phyloP scores from a whole-genome alignment of 2,329 filamentous ascomycete genomes.

The Aureobasidium sp. region DNA sequence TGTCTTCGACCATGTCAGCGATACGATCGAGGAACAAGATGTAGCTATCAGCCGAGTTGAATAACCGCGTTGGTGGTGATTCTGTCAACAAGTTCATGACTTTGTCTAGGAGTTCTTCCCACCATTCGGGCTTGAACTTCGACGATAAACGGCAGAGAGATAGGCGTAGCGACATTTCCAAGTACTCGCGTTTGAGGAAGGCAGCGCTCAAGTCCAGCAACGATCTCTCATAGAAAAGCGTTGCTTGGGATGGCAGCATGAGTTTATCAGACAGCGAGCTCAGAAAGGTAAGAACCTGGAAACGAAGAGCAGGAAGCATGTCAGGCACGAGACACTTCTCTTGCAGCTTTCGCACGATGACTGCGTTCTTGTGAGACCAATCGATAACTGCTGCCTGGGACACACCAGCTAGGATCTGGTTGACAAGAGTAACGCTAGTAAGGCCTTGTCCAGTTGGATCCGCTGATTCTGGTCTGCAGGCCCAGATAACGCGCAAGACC shows the following conservation, averaged over 20 bases:
- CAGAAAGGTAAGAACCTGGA: conserved; percentile 13
- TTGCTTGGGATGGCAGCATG: conserved; percentile 4
- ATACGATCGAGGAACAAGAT: background rate
- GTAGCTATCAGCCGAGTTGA: background rate
- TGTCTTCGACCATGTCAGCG: background rate
- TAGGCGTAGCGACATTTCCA: conserved; percentile 11
- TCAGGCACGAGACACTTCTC: conserved; percentile 21
- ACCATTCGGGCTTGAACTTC: background rate
- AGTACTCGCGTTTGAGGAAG: background rate
- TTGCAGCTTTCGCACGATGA: conserved; percentile 25
- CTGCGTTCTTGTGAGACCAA: conserved; percentile 24
- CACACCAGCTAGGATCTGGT: conserved; percentile 22
- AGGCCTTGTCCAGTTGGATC: conserved; percentile 18
- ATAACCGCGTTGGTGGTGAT: background rate
- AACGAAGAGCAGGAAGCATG: conserved; percentile 5
- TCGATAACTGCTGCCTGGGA: conserved; percentile 20
- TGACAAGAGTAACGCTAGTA: conserved; percentile 21
- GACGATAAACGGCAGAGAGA: background rate
- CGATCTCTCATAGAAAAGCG: conserved; percentile 9
- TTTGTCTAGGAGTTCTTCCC: background rate
- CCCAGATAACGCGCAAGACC: conserved; percentile 24
- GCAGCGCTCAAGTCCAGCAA: conserved; percentile 6
- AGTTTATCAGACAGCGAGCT: conserved; percentile 5
- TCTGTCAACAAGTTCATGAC: background rate
- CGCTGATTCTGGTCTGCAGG: conserved; percentile 17